Base-by-base conservation (phyloP, 139 green algal species). In the Micromonas commoda region DNA sequence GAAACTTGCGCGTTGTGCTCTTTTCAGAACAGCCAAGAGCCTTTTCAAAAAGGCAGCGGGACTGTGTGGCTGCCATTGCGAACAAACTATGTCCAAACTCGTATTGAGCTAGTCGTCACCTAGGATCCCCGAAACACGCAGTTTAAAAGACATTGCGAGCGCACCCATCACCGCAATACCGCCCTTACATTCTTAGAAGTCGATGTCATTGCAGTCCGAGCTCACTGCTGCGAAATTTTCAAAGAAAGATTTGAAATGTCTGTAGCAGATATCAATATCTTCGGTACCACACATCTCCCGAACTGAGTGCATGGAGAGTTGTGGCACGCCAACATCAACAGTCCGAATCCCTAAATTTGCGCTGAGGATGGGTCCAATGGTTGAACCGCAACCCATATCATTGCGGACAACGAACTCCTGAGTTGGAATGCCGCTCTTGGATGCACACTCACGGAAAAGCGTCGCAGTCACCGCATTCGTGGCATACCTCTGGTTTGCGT, bases 311-410 rank as follows among this genome's bases (percentile, higher is more conserved):
- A 96, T 97, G 71, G 87, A 83, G 35, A 93, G 84, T 86, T 96
- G 91, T 28, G 86, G 87, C 26, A 86, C 31, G 51, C 72, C 72
- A 0, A 96, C 90, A 71, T 98, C 94, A 16, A 97, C 89, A 1
- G 94, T 97, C 24, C 92, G 84, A 78, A 96, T 92, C 64, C 91
- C 92, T 34, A 90, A 31, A 2, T 79, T 86, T 2, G 86, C 87
- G 0, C 92, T 80, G 45, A 98, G 81, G 86, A 98, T 98, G 68
- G 95, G 95, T 0, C 95, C 95, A 64, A 99, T 99, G 23, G 95
- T 99, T 77, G 82, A 92, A n/a, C 95, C 95, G 82, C 95, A 99
- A 0, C 90, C 92, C 90, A 96, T 97, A 91, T 99, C 95, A 75
- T 92, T 96, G 69, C 92, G 86, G 39, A 99, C 94, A 20, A 86